A percentile compares a stretch with the other conserved stretches of the same genome.
phyloP scores from a whole-genome alignment of 148 eudicot species.

The Bassia scoparia region DNA sequence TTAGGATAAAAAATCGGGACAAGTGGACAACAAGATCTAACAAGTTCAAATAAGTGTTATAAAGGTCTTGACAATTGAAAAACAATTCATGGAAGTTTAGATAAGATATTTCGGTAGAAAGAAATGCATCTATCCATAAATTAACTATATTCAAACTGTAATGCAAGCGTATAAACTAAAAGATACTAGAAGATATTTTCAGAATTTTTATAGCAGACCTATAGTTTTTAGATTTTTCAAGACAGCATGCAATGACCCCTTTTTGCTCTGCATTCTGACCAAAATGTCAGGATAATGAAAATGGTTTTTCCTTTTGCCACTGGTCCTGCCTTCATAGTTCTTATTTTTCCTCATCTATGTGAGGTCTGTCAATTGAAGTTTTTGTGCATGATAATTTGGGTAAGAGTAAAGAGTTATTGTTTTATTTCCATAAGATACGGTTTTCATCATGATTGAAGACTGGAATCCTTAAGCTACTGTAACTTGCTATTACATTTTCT shows the following conservation, averaged over 20 bases:
- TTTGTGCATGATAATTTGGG: neutral
- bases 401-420: neutral
- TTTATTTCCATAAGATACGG: neutral
- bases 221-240: neutral
- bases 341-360: neutral
- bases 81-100: neutral
- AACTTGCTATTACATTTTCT: slow-evolving; percentile 5
- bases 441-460: slow-evolving; percentile 11
- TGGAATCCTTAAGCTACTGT: slow-evolving; percentile 13
- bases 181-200: neutral
- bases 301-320: neutral
- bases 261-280: neutral
- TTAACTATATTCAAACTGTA: neutral
- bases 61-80: neutral
- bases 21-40: neutral
- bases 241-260: neutral
- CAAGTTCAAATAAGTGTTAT: neutral
- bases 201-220: neutral
- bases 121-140: neutral
- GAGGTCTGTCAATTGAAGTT: neutral
- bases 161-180: neutral
- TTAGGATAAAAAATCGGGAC: neutral
- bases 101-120: neutral
- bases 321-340: neutral
- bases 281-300: neutral